These are phyloP conservation scores for Sporisorium graminicola DNA, from an alignment of 1,284 basidiomycete genomes.

Conservation along the genomic window DNA sequence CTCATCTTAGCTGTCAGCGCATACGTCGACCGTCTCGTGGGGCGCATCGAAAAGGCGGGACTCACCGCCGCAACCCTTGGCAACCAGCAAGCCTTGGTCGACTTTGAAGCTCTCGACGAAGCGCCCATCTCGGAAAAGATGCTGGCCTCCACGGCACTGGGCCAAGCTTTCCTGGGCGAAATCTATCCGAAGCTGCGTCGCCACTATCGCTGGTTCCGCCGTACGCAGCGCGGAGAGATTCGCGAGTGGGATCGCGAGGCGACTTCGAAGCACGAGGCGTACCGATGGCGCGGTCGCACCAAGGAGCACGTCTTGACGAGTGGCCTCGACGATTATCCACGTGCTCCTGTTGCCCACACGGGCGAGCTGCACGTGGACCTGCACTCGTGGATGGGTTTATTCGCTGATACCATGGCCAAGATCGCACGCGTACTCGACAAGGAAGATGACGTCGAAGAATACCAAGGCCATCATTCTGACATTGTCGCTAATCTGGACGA, in stretches of 20 bases:
- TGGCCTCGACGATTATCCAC: slow-evolving; percentile 94
- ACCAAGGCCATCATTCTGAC: slow-evolving; percentile 80
- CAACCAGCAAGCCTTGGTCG: slow-evolving; percentile 17
- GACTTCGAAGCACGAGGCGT: slow-evolving; percentile 86
- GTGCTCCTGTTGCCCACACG: slow-evolving; percentile 82
- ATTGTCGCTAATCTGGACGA: slow-evolving; percentile 90
- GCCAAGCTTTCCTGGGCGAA: slow-evolving; percentile 78
- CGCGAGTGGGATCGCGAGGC: slow-evolving; percentile 86
- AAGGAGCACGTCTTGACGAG: slow-evolving; percentile 88
- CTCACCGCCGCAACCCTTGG: slow-evolving; percentile 13
- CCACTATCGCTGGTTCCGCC: slow-evolving; percentile 95
- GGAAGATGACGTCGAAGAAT: slow-evolving; percentile 82
- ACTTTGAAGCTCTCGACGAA: slow-evolving; percentile 19
- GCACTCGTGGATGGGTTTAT: slow-evolving; percentile 92
- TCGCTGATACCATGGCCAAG: slow-evolving; percentile 65
- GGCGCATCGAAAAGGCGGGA: slow-evolving; percentile 57
- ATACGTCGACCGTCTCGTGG: slow-evolving; percentile 81
- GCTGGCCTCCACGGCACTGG: slow-evolving; percentile 70
- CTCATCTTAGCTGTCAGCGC: slow-evolving; percentile 89
- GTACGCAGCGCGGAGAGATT: slow-evolving; percentile 86
- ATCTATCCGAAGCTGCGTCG: slow-evolving; percentile 86
- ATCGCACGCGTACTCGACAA: slow-evolving; percentile 75
- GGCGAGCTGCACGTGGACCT: slow-evolving; percentile 93
- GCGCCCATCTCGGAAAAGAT: slow-evolving; percentile 39
- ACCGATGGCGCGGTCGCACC: slow-evolving; percentile 92